phyloP scores from a whole-genome alignment of 306 rosid species.

The Senna siamea region DNA sequence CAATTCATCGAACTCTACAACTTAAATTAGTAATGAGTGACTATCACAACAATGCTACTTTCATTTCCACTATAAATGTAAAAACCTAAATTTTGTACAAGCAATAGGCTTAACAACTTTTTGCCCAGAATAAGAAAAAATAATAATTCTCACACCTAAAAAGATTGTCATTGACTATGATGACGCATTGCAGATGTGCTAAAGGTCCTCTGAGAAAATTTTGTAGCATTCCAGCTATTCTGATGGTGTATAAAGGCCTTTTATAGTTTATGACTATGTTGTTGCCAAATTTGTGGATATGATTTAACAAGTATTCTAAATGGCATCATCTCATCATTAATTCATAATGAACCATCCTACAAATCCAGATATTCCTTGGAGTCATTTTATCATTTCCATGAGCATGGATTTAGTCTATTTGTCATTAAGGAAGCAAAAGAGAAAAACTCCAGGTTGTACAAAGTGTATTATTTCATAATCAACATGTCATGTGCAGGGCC shows the following conservation, averaged over 20 bases:
- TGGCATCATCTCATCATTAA: background rate
- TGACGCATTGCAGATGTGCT: background rate
- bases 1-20: background rate
- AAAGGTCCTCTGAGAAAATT: background rate
- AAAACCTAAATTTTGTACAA: background rate
- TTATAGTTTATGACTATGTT: background rate
- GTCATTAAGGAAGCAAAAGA: too few relatives aligned
- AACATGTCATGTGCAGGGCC: background rate
- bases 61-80: too few relatives aligned
- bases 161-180: background rate
- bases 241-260: background rate
- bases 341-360: background rate
- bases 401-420: too few relatives aligned
- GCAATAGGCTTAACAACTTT: background rate
- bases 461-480: background rate
- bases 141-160: background rate
- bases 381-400: background rate
- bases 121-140: background rate
- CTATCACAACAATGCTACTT: background rate
- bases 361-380: background rate
- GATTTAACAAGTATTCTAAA: background rate
- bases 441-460: background rate
- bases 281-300: background rate
- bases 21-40: background rate
- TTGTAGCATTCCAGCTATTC: conserved; percentile 9